These are phyloP conservation scores for Boletus tylopilopsis DNA, from an alignment of 768 basidiomycete genomes.

Conservation along the genomic window DNA sequence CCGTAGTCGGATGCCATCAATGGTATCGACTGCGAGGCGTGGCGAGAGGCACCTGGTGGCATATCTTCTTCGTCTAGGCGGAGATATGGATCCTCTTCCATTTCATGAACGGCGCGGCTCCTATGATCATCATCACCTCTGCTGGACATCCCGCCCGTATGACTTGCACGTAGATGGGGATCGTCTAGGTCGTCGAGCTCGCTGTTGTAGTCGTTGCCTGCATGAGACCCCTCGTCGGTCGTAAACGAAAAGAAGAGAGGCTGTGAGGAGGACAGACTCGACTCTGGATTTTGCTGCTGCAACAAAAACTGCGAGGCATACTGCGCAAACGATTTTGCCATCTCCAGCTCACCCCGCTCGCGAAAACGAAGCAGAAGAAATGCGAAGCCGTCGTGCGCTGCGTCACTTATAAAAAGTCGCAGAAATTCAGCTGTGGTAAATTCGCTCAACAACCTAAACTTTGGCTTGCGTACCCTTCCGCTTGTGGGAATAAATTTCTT, in stretches of 20 bases:
- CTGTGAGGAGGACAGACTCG: slow-evolving; percentile 59
- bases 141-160: slow-evolving; percentile 31
- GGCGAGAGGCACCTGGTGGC: slow-evolving; percentile 34
- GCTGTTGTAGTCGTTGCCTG: slow-evolving; percentile 42
- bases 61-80: slow-evolving; percentile 68
- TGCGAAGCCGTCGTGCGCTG: slow-evolving; percentile 11
- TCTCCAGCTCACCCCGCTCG: slow-evolving; percentile 26
- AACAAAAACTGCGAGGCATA: slow-evolving; percentile 82
- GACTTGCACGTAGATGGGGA: slow-evolving; percentile 56
- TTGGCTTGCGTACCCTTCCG: slow-evolving; percentile 19
- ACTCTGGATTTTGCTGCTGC: slow-evolving; percentile 49
- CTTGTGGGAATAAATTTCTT: slow-evolving; percentile 19
- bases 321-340: slow-evolving; percentile 72
- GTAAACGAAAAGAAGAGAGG: slow-evolving; percentile 89
- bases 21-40: slow-evolving; percentile 35
- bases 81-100: slow-evolving; percentile 75
- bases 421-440: slow-evolving; percentile 13
- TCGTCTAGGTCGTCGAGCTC: slow-evolving; percentile 75
- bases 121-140: slow-evolving; percentile 24
- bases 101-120: slow-evolving; percentile 29
- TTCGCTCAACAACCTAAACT: slow-evolving; percentile 15
- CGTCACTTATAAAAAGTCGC: slow-evolving; percentile 11
- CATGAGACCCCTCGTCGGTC: slow-evolving; percentile 62
- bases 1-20: slow-evolving; percentile 34
- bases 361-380: slow-evolving; percentile 11